Conservation (phyloP, 1,284 basidiomycete genomes). For the Naganishia sp. region DNA sequence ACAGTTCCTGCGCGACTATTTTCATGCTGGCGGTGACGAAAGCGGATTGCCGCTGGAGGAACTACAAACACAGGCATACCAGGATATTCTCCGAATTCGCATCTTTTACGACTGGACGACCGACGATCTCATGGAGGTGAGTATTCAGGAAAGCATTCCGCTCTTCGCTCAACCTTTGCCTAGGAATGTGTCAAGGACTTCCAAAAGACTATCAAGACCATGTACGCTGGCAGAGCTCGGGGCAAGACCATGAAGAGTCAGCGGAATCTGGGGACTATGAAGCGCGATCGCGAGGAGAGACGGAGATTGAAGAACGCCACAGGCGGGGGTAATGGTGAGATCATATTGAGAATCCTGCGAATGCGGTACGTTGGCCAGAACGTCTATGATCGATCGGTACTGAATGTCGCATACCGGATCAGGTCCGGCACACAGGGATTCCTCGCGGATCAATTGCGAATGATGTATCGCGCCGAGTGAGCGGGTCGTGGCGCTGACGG, state of each 20-base stretch:
- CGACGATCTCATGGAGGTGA: conserved; percentile 82
- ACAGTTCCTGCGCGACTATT: conserved; percentile 90
- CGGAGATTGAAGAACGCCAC: conserved; percentile 61
- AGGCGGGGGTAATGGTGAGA: conserved; percentile 66
- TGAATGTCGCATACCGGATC: neutral
- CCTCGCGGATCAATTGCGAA: conserved; percentile 26
- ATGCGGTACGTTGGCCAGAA: conserved; percentile 69
- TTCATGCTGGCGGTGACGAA: conserved; percentile 90
- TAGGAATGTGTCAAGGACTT: conserved; percentile 84
- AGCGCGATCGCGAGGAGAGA: conserved; percentile 89
- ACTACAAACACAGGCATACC: conserved; percentile 95
- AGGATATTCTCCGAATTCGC: conserved; percentile 83
- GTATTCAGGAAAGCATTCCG: conserved; percentile 24
- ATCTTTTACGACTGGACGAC: conserved; percentile 93
- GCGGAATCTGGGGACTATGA: conserved; percentile 88
- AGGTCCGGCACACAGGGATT: conserved; percentile 32
- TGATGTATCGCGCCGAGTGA: conserved; percentile 28
- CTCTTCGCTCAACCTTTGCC: conserved; percentile 26
- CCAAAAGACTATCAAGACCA: conserved; percentile 68
- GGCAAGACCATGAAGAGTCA: conserved; percentile 85
- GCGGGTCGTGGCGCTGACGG: neutral
- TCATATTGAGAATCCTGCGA: conserved; percentile 85
- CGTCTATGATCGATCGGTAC: neutral
- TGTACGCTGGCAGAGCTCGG: conserved; percentile 74
- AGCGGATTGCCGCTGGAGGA: conserved; percentile 76